Conservation (phyloP, 2,329 filamentous ascomycete genomes). For the Penicillium olsonii region DNA sequence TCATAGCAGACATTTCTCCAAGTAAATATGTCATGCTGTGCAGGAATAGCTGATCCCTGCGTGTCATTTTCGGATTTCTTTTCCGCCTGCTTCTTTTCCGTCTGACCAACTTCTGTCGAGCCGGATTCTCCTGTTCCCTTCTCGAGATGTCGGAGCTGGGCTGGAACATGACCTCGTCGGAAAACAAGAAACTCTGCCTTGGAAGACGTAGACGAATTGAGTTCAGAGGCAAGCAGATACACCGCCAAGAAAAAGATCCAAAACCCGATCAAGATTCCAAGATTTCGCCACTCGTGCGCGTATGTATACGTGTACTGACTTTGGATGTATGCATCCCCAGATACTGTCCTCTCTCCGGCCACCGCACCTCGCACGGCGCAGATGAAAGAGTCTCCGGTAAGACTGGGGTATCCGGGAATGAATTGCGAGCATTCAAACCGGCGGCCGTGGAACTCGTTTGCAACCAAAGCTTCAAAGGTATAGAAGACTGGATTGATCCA, state of each 20-base stretch:
- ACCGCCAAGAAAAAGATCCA: constrained; percentile 63
- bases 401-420: constrained; percentile 48
- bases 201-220: constrained; percentile 64
- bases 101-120: constrained; percentile 15
- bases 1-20: constrained; percentile 61
- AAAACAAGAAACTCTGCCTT: constrained; percentile 72
- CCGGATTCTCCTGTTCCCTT: constrained; percentile 22
- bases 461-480: constrained; percentile 62
- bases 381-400: constrained; percentile 52
- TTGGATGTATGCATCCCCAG: constrained; percentile 63
- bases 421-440: constrained; percentile 58
- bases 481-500: constrained; percentile 68
- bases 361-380: constrained; percentile 59
- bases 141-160: constrained; percentile 29
- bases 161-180: constrained; percentile 55
- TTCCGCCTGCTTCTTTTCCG: constrained; percentile 6
- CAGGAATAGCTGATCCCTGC: constrained; percentile 27
- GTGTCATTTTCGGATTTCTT: constrained; percentile 17
- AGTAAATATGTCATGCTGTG: constrained; percentile 45
- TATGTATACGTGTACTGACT: constrained; percentile 56
- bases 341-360: constrained; percentile 56
- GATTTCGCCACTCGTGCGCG: constrained; percentile 65
- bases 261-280: constrained; percentile 68
- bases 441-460: constrained; percentile 60
- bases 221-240: constrained; percentile 65